Evolutionary conservation across 352 stramenopile genomes (phyloP).

Genomic region (Phytophthora pini): DNA sequence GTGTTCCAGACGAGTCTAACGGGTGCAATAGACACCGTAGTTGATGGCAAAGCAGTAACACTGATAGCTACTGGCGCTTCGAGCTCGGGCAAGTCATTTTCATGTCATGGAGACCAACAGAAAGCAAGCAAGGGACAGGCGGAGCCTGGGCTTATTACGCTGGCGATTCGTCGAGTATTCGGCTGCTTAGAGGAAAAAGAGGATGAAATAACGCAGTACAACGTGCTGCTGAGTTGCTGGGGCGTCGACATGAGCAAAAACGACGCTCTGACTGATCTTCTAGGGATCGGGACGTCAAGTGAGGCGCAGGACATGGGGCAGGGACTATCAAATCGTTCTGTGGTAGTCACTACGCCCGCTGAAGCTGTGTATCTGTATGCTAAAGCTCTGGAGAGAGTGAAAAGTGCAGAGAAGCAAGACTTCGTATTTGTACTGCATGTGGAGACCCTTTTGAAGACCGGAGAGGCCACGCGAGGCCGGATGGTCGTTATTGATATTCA

Average conservation of each 20-base stretch:
- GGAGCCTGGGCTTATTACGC: constrained; percentile 36
- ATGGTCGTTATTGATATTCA: constrained; percentile 60
- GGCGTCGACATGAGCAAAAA: constrained; percentile 12
- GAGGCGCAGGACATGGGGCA: constrained; percentile 14
- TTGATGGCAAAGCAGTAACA: constrained; percentile 44
- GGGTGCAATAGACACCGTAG: constrained; percentile 26
- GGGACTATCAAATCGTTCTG: constrained; percentile 31
- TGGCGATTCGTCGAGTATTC: constrained; percentile 49
- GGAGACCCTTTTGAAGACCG: constrained; percentile 40
- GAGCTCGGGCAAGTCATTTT: constrained; percentile 63
- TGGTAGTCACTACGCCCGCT: constrained; percentile 35
- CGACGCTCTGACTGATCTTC: constrained; percentile 27
- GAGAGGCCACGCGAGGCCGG: constrained; percentile 39
- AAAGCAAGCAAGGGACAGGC: constrained; percentile 15
- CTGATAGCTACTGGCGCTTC: constrained; percentile 56
- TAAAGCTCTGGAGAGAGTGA: constrained; percentile 27
- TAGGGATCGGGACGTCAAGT: neutral
- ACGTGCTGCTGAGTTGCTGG: constrained; percentile 39
- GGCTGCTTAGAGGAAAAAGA: constrained; percentile 23
- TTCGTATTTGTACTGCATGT: constrained; percentile 58
- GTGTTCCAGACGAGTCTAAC: constrained; percentile 60
- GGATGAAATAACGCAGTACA: neutral
- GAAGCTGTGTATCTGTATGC: constrained; percentile 49
- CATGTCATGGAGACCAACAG: constrained; percentile 56
- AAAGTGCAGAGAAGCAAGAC: constrained; percentile 26